Conservation (phyloP, 2,329 filamentous ascomycete genomes). For the Aspergillus novoparasiticus region DNA sequence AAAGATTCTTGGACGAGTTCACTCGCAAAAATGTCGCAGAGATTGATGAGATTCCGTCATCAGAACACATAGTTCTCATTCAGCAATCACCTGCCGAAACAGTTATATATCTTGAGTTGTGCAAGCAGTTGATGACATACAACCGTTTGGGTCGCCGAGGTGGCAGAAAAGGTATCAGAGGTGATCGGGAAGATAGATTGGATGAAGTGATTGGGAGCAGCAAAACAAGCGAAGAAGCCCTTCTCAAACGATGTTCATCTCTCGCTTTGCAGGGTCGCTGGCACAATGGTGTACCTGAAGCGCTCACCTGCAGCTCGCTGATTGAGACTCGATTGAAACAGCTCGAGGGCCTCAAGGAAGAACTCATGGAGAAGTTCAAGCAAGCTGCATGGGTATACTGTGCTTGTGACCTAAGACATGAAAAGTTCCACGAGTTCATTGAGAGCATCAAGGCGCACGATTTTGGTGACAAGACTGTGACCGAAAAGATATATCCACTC, state of each 20-base stretch:
- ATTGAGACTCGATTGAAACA: constrained; percentile 27
- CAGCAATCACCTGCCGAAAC: constrained; percentile 51
- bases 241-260: constrained; percentile 52
- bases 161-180: constrained; percentile 26
- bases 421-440: constrained; percentile 33
- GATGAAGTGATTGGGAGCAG: constrained; percentile 51
- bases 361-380: constrained; percentile 28
- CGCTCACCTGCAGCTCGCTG: constrained; percentile 36
- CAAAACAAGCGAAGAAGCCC: constrained; percentile 53
- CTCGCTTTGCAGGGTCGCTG: constrained; percentile 35
- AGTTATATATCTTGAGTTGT: constrained; percentile 58
- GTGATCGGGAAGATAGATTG: constrained; percentile 42
- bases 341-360: constrained; percentile 23
- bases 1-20: constrained; percentile 58
- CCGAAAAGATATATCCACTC: constrained; percentile 21
- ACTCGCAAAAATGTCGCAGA: constrained; percentile 52
- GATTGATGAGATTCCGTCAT: constrained; percentile 48
- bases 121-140: constrained; percentile 55
- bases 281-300: constrained; percentile 29
- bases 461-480: constrained; percentile 33
- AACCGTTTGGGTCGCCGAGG: constrained; percentile 47
- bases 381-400: constrained; percentile 34
- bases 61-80: constrained; percentile 49
- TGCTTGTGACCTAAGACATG: constrained; percentile 22
- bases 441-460: constrained; percentile 29